These are phyloP conservation scores for Phytopythium boreale DNA, from an alignment of 352 stramenopile genomes.

Conservation along the genomic window DNA sequence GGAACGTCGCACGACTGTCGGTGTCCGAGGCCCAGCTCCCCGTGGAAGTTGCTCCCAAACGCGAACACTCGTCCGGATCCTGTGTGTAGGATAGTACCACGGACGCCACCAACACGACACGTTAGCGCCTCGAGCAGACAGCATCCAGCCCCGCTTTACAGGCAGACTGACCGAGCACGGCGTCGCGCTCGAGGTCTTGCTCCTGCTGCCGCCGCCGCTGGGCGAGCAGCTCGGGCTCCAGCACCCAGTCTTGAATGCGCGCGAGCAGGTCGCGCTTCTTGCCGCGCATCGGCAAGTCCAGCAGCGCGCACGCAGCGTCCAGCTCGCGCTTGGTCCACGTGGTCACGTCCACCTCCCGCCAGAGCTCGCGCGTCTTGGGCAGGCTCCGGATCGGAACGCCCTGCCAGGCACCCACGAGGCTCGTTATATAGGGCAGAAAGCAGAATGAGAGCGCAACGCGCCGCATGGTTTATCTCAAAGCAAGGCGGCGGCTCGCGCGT, in stretches of 20 bases:
- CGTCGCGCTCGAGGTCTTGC: conserved; percentile 36
- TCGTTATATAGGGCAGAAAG: not conserved
- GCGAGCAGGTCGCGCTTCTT: conserved; percentile 67
- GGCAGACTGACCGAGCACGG: conserved; percentile 29
- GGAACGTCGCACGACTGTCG: conserved; percentile 25
- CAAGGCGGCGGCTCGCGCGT: conserved; percentile 27
- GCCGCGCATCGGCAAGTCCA: conserved; percentile 43
- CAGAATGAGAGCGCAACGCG: not conserved
- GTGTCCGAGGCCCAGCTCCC: conserved; percentile 62
- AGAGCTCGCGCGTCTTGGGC: conserved; percentile 64
- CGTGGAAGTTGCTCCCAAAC: conserved; percentile 61
- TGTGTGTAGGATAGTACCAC: conserved; percentile 6
- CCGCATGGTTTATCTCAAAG: conserved; percentile 25
- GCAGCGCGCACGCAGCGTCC: conserved; percentile 47
- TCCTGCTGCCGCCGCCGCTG: conserved; percentile 28
- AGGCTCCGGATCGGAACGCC: conserved; percentile 42
- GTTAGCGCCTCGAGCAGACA: not conserved
- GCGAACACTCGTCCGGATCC: conserved; percentile 61
- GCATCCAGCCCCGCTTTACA: not conserved
- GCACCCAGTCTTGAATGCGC: conserved; percentile 70
- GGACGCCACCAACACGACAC: not conserved
- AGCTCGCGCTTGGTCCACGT: conserved; percentile 51
- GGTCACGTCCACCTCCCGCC: conserved; percentile 46
- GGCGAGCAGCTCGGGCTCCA: conserved; percentile 46
- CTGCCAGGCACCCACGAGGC: conserved; percentile 12